Evolutionary conservation across 352 stramenopile species (phyloP), one percentile per base, ranked within the genome.

Genomic region (Globisporangium rhizosaccharum): DNA sequence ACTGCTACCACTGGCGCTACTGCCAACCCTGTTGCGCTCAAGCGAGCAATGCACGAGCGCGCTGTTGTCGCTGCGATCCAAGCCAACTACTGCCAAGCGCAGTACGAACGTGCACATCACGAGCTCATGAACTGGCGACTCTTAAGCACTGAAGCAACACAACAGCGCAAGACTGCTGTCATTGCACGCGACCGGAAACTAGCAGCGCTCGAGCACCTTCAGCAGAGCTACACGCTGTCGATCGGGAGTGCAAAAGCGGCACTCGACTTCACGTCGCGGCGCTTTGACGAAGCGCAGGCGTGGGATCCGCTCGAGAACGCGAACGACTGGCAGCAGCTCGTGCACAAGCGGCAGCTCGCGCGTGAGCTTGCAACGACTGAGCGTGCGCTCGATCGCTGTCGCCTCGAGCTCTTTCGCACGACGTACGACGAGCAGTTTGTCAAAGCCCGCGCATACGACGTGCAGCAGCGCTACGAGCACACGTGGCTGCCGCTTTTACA

Each of bases 281-380:
- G 64, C 1, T 89, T 91, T 52, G 70, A 73, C 20, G 65, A 88
- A 57, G 70, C 79, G 6, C 82, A 91, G 54, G 76, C 82, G 5
- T 93, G 84, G 84, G 84, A 93, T 61, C 70, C 75, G 1, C 62
- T 93, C 2, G 84, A 93, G 59, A 93, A 93, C 55, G 81, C 84
- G 4, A 93, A 90, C 52, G 76, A 93, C 59, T 88, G 84, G 78
- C 72, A 57, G 25, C 67, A 79, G 5, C 66, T 93, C 11, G 78
- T 91, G 11, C 59, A 76, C 11, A 93, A 91, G 57, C 76, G 81
- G 4, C 68, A 76, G 23, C 62, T 82, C 1, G 51, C 73, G 2
- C 85, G 82, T 25, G 63, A 76, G 8, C 59, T 85, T 3, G 59
- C 67, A 15, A 54, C 67, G 10, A 62, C 58, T 0, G 68, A 76